Percentiles rank a stretch among this genome's conserved stretches.
Evolutionary conservation across 352 stramenopile genomes (phyloP).

Genomic region (Phytopythium ostracodes): DNA sequence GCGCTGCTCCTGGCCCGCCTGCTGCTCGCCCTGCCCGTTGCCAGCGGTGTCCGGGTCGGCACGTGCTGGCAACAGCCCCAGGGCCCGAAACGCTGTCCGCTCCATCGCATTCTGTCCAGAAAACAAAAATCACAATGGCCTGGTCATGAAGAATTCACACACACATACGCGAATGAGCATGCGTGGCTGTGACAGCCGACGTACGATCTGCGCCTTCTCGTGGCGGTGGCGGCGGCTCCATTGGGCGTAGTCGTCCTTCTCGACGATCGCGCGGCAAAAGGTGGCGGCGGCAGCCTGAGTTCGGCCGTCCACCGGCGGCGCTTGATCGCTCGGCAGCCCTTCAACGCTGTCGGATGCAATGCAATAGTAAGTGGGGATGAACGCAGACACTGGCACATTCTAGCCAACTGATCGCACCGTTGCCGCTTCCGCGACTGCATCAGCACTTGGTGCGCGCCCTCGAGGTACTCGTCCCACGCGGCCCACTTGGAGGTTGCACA

Average conservation of each 20-base stretch:
- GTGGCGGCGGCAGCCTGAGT: neutral
- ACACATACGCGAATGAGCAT: neutral
- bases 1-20: slow-evolving; percentile 7
- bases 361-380: neutral
- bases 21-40: neutral
- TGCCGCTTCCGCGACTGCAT: neutral
- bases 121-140: neutral
- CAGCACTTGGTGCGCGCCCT: slow-evolving; percentile 5
- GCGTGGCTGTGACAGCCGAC: neutral
- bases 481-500: slow-evolving; percentile 19
- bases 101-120: slow-evolving; percentile 2
- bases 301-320: neutral
- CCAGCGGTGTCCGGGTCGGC: neutral
- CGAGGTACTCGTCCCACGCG: slow-evolving; percentile 21
- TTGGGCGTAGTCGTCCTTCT: neutral
- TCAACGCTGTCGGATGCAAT: neutral
- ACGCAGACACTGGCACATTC: neutral
- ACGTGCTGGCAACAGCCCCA: neutral
- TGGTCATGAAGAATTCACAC: neutral
- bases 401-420: neutral
- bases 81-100: neutral
- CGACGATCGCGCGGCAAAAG: slow-evolving; percentile 1
- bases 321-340: neutral
- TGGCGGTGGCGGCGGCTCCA: neutral
- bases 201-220: slow-evolving; percentile 1